phyloP scores from a whole-genome alignment of 169 alveolate genomes.

The Cytauxzoon felis region DNA sequence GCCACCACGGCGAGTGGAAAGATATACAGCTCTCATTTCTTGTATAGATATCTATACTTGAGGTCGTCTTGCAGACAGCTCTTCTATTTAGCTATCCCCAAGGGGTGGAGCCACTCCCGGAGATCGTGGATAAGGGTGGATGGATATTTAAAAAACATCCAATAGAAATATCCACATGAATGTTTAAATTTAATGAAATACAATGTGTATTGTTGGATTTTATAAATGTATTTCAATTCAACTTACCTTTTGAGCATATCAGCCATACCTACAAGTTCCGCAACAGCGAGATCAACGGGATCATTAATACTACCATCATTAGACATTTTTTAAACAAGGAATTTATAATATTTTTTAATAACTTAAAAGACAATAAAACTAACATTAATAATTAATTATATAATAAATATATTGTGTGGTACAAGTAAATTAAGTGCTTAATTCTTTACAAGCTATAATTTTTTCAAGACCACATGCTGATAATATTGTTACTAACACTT shows the following conservation, averaged over 20 bases:
- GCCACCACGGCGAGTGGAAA: too few relatives aligned
- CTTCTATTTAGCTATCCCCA: too few relatives aligned
- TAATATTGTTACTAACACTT: constrained; percentile 84
- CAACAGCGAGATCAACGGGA: constrained; percentile 73
- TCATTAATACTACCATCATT: constrained; percentile 35
- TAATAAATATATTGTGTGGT: not conserved
- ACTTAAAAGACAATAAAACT: too few relatives aligned
- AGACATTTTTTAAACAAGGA: not conserved
- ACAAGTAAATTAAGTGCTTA: constrained; percentile 29
- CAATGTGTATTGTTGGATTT: not conserved
- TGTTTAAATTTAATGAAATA: not conserved
- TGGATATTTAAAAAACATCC: too few relatives aligned
- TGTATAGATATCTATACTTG: too few relatives aligned
- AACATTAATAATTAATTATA: too few relatives aligned
- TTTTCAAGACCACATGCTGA: constrained; percentile 89
- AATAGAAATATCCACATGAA: too few relatives aligned
- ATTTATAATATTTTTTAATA: too few relatives aligned
- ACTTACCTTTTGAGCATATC: constrained; percentile 69
- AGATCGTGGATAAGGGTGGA: too few relatives aligned
- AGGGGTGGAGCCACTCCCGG: too few relatives aligned
- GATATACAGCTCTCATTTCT: not conserved
- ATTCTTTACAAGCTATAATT: constrained; percentile 79
- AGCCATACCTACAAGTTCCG: constrained; percentile 78
- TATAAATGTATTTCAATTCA: not conserved
- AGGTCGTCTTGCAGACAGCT: too few relatives aligned